Conservation (phyloP, 192 early-diverging fungal genomes). For the Linnemannia elongata region DNA sequence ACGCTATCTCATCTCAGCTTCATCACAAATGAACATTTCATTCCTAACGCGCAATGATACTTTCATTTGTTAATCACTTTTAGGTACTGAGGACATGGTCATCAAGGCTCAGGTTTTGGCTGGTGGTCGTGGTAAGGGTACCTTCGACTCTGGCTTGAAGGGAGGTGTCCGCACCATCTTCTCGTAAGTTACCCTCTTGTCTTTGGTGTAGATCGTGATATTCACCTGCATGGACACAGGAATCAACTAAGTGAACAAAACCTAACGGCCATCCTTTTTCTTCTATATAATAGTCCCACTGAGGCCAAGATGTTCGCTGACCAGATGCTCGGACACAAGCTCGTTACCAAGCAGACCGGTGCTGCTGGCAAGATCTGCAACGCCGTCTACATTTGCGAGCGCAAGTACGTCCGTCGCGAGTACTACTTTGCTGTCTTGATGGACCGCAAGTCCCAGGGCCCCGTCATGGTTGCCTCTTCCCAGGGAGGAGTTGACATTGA, state of each 20-base stretch:
- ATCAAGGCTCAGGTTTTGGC: slow-evolving; percentile 94
- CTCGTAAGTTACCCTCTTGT: slow-evolving; percentile 73
- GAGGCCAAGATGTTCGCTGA: slow-evolving; percentile 90
- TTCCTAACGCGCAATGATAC: not conserved
- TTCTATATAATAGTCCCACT: slow-evolving; percentile 70
- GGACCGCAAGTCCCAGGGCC: slow-evolving; percentile 95
- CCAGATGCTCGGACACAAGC: slow-evolving; percentile 97
- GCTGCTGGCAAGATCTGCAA: slow-evolving; percentile 95
- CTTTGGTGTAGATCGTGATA: not conserved
- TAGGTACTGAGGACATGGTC: slow-evolving; percentile 77
- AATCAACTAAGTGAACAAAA: not conserved
- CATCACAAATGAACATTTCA: not conserved
- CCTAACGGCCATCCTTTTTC: not conserved
- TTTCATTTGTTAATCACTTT: not conserved
- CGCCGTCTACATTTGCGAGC: slow-evolving; percentile 95
- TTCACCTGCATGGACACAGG: not conserved
- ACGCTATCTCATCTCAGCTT: not conserved
- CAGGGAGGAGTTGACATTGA: slow-evolving; percentile 99
- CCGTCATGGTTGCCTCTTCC: slow-evolving; percentile 95
- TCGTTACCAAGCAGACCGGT: slow-evolving; percentile 99
- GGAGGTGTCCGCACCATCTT: slow-evolving; percentile 95
- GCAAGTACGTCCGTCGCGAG: slow-evolving; percentile 95
- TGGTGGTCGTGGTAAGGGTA: slow-evolving; percentile 98
- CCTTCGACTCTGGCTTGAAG: slow-evolving; percentile 95
- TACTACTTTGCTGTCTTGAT: slow-evolving; percentile 99